These are phyloP conservation scores for Floccularia luteovirens DNA, from an alignment of 768 basidiomycete species.

Conservation along the genomic window DNA sequence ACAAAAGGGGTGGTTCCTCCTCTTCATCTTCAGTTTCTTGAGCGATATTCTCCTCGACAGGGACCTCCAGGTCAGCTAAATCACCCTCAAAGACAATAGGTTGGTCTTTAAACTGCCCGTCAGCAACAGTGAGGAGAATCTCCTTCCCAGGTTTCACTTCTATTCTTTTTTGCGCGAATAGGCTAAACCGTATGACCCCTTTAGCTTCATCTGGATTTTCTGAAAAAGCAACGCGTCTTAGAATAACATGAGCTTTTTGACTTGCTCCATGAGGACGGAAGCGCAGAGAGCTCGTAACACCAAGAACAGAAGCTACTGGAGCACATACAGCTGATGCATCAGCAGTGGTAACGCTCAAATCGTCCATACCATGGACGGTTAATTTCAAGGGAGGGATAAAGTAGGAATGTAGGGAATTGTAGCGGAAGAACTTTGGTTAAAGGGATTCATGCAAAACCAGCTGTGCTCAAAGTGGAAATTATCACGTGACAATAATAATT, in stretches of 20 bases:
- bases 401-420: conserved; percentile 7
- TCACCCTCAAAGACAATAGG: conserved; percentile 55
- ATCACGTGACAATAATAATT: no score
- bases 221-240: conserved; percentile 49
- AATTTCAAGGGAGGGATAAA: conserved; percentile 6
- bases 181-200: conserved; percentile 44
- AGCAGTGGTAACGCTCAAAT: conserved; percentile 26
- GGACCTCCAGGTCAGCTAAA: conserved; percentile 23
- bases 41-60: not conserved
- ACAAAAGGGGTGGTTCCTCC: conserved; percentile 18
- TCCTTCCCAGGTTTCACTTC: conserved; percentile 67
- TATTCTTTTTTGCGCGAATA: conserved; percentile 65
- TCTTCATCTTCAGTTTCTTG: conserved; percentile 24
- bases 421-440: no score
- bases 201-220: conserved; percentile 33
- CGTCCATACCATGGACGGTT: conserved; percentile 23
- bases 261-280: conserved; percentile 59
- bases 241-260: conserved; percentile 61
- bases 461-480: no score
- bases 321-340: conserved; percentile 17
- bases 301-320: conserved; percentile 47
- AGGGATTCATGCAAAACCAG: not conserved
- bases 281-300: conserved; percentile 54
- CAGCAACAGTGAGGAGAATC: conserved; percentile 53
- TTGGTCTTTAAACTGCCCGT: conserved; percentile 47